phyloP scores from a whole-genome alignment of 495 filamentous ascomycete species.

The Astrothelium subdiscretum region DNA sequence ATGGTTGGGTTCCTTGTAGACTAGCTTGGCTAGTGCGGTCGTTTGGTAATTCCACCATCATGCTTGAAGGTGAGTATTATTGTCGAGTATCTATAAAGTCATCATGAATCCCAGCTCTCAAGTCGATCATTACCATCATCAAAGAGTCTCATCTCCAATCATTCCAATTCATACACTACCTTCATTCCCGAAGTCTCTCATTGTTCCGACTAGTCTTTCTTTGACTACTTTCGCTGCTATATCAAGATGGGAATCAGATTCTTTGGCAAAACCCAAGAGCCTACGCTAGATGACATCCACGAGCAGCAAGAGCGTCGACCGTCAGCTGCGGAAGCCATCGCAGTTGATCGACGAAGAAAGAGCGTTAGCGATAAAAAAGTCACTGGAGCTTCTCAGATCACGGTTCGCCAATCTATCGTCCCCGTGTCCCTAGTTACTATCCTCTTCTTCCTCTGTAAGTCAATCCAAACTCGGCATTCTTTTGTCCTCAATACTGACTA shows the following conservation, averaged over 20 bases:
- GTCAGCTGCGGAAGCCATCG: conserved; percentile 21
- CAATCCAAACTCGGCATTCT: not conserved
- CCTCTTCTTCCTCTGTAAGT: conserved; percentile 23
- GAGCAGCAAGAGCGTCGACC: conserved; percentile 23
- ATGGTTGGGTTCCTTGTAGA: not conserved
- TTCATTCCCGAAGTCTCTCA: not conserved
- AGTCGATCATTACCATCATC: not conserved
- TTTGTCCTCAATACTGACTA: not conserved
- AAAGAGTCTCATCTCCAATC: not conserved
- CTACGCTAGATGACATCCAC: conserved; percentile 21
- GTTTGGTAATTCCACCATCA: not conserved
- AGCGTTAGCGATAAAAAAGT: conserved; percentile 19
- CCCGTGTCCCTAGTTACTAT: conserved; percentile 24
- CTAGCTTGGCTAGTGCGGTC: not conserved
- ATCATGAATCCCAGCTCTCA: not conserved
- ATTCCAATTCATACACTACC: not conserved
- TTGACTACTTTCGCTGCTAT: not conserved
- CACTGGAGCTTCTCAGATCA: conserved; percentile 25
- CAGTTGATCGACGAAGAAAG: conserved; percentile 17
- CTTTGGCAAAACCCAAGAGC: conserved; percentile 15
- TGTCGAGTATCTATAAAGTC: not conserved
- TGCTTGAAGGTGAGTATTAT: not conserved
- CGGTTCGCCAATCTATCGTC: conserved; percentile 22
- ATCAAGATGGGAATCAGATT: conserved; percentile 5
- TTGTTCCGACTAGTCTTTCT: not conserved